Percentiles rank a stretch among this genome's conserved stretches.
Evolutionary conservation across 768 basidiomycete genomes (phyloP).

Genomic region (Naganishia antarctica): DNA sequence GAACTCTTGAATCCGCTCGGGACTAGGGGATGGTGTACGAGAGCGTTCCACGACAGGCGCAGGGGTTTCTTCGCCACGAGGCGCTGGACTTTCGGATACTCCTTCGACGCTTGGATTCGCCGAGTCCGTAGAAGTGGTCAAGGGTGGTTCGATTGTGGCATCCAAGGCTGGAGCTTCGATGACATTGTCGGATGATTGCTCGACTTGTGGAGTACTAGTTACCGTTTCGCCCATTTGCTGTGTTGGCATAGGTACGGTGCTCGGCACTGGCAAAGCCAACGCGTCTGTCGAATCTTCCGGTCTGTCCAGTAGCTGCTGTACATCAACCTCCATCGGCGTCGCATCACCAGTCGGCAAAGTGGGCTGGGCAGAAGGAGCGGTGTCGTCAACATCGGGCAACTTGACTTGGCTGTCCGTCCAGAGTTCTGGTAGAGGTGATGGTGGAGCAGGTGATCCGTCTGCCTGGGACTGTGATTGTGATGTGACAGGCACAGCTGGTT

Average conservation of each 20-base stretch:
- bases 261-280: slow-evolving; percentile 11
- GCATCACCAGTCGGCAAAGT: too few relatives aligned
- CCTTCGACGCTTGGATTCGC: too few relatives aligned
- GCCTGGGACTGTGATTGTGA: too few relatives aligned
- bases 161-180: neutral
- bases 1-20: slow-evolving; percentile 5
- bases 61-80: neutral
- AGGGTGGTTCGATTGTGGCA: neutral
- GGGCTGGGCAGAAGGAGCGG: neutral
- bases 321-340: neutral
- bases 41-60: neutral
- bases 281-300: neutral
- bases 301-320: neutral
- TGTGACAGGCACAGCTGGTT: too few relatives aligned
- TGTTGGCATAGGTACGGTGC: neutral
- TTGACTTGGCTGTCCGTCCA: neutral
- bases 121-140: neutral
- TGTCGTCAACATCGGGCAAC: neutral
- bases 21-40: neutral
- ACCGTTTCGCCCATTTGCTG: too few relatives aligned
- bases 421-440: neutral
- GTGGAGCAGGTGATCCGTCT: too few relatives aligned
- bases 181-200: neutral
- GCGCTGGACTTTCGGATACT: neutral
- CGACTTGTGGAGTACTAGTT: neutral